Percentiles rank a stretch among this genome's conserved stretches.
Evolutionary conservation across 75 land plant species (phyloP).

Genomic region (Pinus taeda): DNA sequence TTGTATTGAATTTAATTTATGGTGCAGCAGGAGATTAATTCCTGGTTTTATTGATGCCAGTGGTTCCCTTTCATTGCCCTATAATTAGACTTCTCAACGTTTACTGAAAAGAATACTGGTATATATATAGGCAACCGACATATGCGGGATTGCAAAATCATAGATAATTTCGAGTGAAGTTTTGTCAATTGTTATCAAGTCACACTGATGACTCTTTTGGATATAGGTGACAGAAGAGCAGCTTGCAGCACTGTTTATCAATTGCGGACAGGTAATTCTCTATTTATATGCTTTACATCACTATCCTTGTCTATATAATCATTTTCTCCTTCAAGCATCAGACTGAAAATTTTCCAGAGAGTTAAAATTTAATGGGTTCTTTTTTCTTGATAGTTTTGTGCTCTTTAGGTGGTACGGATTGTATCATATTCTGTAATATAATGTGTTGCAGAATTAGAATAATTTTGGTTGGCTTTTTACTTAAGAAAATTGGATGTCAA

Average conservation of each 20-base stretch:
- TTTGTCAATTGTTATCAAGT: too few relatives aligned
- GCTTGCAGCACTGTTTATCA: slow-evolving; percentile 71
- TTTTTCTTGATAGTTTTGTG: neutral
- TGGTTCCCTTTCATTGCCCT: too few relatives aligned
- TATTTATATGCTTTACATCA: neutral
- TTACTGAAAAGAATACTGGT: too few relatives aligned
- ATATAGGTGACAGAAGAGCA: slow-evolving; percentile 79
- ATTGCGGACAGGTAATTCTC: slow-evolving; percentile 69
- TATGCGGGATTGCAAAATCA: too few relatives aligned
- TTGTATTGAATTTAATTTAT: too few relatives aligned
- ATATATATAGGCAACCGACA: too few relatives aligned
- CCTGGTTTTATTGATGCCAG: too few relatives aligned
- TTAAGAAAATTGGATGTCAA: neutral
- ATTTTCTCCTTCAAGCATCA: neutral
- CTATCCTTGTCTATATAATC: neutral
- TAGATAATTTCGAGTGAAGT: too few relatives aligned
- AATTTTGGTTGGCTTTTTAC: neutral
- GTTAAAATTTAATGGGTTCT: neutral
- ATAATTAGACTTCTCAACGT: too few relatives aligned
- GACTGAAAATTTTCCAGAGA: too few relatives aligned
- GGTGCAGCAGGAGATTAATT: too few relatives aligned
- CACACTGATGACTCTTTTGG: too few relatives aligned
- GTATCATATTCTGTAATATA: neutral
- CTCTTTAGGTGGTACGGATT: neutral
- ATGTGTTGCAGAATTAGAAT: neutral